Conservation (phyloP, 345 rosid species). For the Aurinia saxatilis region DNA sequence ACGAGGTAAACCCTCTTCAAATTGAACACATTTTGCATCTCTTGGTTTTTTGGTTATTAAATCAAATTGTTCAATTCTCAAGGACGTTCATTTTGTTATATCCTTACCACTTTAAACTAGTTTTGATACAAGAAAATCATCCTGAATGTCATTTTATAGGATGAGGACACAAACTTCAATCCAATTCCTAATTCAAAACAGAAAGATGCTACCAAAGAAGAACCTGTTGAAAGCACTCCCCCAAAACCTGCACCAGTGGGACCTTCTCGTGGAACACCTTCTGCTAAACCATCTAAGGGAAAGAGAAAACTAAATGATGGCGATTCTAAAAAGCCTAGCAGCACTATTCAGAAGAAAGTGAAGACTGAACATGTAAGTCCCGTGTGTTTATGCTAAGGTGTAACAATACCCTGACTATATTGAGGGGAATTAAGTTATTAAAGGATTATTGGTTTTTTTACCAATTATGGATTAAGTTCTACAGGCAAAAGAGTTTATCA, state of each 20-base stretch:
- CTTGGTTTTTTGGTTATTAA: not conserved
- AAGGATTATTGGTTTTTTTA: not conserved
- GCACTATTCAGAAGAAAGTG: constrained; percentile 63
- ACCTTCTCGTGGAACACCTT: constrained; percentile 61
- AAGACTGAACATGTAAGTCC: constrained; percentile 74
- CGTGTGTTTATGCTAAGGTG: not conserved
- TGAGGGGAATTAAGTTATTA: not conserved
- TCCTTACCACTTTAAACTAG: not conserved
- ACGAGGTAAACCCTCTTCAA: constrained; percentile 50
- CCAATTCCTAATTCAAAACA: constrained; percentile 56
- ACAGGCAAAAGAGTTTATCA: not conserved
- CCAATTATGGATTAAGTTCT: not conserved
- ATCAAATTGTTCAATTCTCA: not conserved
- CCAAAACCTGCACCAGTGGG: constrained; percentile 54
- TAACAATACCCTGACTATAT: not conserved
- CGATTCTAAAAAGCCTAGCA: constrained; percentile 55
- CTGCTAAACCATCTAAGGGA: constrained; percentile 72
- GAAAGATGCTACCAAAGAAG: constrained; percentile 70
- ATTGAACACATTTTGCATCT: not conserved
- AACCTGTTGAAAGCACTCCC: constrained; percentile 64
- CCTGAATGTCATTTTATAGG: not conserved
- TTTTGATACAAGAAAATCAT: not conserved
- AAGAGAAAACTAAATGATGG: constrained; percentile 75
- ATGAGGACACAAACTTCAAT: constrained; percentile 52
- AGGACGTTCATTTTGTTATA: not conserved